Conservation (phyloP, 495 filamentous ascomycete genomes). For the Daldinia bambusicola region DNA sequence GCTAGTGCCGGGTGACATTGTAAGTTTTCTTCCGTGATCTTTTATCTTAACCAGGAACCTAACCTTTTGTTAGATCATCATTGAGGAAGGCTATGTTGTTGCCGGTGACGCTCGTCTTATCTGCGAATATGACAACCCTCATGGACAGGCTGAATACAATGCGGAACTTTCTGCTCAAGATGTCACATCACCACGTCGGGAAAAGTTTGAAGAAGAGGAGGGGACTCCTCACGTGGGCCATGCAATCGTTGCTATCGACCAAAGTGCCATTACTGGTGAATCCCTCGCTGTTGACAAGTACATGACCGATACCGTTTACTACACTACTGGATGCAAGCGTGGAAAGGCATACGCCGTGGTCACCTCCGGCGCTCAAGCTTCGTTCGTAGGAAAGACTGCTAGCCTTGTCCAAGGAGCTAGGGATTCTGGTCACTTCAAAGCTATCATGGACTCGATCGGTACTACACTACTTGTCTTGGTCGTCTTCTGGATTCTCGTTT, state of each 20-base stretch:
- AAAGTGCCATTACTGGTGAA: constrained; percentile 90
- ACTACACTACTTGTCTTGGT: constrained; percentile 83
- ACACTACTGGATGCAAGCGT: constrained; percentile 87
- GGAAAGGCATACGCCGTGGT: constrained; percentile 81
- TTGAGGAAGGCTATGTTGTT: constrained; percentile 79
- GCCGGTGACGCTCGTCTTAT: constrained; percentile 79
- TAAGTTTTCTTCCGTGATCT: constrained; percentile 54
- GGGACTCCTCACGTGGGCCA: constrained; percentile 71
- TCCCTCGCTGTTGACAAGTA: constrained; percentile 89
- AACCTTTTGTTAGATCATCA: constrained; percentile 58
- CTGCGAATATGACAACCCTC: constrained; percentile 76
- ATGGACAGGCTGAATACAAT: constrained; percentile 76
- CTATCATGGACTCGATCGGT: constrained; percentile 83
- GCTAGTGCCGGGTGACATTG: constrained; percentile 81
- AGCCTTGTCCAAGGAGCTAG: constrained; percentile 77
- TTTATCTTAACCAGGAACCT: not conserved
- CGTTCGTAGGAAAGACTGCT: constrained; percentile 86
- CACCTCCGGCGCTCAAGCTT: constrained; percentile 82
- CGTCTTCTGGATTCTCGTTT: constrained; percentile 76
- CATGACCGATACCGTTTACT: constrained; percentile 77
- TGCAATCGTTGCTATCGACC: constrained; percentile 85
- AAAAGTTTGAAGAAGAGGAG: constrained; percentile 69
- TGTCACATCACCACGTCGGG: constrained; percentile 65
- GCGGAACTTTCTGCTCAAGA: constrained; percentile 65
- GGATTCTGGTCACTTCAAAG: constrained; percentile 84